A percentile compares a stretch with the other conserved stretches of the same genome.
These are phyloP conservation scores for Blumeriella jaapii DNA, from an alignment of 2,329 filamentous ascomycete genomes.

Conservation along the genomic window DNA sequence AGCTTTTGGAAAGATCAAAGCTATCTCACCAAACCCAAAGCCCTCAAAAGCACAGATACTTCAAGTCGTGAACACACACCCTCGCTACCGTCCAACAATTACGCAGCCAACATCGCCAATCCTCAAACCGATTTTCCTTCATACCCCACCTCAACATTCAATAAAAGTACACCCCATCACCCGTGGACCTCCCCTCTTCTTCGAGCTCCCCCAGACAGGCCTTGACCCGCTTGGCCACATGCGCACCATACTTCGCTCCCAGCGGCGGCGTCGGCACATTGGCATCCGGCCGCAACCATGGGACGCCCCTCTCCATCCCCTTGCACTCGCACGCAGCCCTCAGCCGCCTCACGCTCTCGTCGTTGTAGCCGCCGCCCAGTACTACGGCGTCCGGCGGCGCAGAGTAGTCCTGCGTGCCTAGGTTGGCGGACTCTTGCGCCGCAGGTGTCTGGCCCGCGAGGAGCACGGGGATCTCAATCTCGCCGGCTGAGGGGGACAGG, in stretches of 20 bases:
- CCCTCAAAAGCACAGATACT: too few relatives aligned
- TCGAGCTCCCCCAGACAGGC: neutral
- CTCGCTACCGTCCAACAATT: too few relatives aligned
- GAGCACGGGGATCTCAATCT: conserved; percentile 1
- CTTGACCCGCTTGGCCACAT: conserved; percentile 1
- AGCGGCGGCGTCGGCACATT: conserved; percentile 2
- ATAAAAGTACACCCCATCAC: conserved; percentile 4
- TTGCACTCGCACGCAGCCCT: conserved; percentile 1
- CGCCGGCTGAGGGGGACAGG: neutral
- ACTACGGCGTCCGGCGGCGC: neutral
- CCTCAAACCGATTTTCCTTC: too few relatives aligned
- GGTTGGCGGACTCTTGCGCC: neutral
- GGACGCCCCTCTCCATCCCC: neutral
- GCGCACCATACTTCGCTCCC: conserved; percentile 2
- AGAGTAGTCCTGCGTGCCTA: conserved; percentile 2
- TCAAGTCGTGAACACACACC: too few relatives aligned
- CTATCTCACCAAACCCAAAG: too few relatives aligned
- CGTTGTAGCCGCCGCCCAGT: neutral
- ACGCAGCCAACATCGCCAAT: too few relatives aligned
- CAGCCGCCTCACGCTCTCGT: conserved; percentile 1
- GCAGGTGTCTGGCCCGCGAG: neutral
- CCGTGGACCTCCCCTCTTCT: conserved; percentile 2
- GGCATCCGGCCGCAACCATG: conserved; percentile 2
- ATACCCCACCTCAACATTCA: too few relatives aligned
- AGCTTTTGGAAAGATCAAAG: too few relatives aligned